Evolutionary conservation across 768 basidiomycete genomes (phyloP).

Genomic region (Phlegmacium glaucopus): DNA sequence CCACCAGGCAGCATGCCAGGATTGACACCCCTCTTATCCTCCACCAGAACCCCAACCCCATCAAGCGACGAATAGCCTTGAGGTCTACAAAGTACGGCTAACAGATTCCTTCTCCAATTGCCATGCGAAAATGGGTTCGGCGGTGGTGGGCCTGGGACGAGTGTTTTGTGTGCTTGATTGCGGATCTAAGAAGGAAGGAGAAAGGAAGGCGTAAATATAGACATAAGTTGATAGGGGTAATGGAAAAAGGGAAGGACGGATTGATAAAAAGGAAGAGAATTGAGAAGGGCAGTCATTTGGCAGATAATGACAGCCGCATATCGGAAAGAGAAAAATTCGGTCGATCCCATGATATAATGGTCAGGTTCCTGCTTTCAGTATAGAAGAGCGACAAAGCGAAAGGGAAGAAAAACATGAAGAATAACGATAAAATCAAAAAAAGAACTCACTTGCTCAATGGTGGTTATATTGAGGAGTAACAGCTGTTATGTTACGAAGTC

Average conservation of each 20-base stretch:
- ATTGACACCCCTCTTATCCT: conserved; percentile 74
- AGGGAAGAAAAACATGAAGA: background rate
- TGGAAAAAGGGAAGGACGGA: conserved; percentile 8
- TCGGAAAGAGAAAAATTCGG: conserved; percentile 4
- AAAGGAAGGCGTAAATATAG: background rate
- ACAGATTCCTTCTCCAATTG: conserved; percentile 68
- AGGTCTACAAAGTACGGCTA: conserved; percentile 78
- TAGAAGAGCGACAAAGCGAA: too few relatives aligned
- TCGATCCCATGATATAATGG: too few relatives aligned
- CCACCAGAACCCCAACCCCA: conserved; percentile 52
- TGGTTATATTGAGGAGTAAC: conserved; percentile 83
- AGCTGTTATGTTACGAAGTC: conserved; percentile 44
- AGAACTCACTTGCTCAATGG: conserved; percentile 84
- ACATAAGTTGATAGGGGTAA: background rate
- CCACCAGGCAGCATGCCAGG: conserved; percentile 44
- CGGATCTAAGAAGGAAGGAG: conserved; percentile 57
- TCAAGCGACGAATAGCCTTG: conserved; percentile 80
- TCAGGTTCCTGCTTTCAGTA: too few relatives aligned
- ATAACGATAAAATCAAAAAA: background rate
- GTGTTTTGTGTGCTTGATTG: conserved; percentile 73
- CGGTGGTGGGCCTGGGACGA: conserved; percentile 61
- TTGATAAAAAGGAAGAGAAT: background rate
- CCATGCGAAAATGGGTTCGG: conserved; percentile 88
- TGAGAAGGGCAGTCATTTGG: conserved; percentile 6
- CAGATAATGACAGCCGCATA: conserved; percentile 20